Base-by-base conservation (phyloP, 2,329 filamentous ascomycete species). In the Parastagonospora nodorum region DNA sequence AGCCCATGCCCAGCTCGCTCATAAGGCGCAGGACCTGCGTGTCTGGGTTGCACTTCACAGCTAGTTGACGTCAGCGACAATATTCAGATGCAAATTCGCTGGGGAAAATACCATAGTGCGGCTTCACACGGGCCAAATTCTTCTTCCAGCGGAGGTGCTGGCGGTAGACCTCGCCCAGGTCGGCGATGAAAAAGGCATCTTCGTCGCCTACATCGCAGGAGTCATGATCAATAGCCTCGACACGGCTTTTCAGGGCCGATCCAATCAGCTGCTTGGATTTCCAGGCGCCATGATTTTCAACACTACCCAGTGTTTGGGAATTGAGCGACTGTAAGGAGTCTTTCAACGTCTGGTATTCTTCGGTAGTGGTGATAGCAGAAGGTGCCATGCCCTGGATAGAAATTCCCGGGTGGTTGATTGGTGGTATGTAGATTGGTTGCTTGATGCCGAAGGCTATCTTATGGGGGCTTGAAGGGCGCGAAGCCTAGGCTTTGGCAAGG, bases 1-100 rank as follows among this genome's bases (percentile, higher is more conserved):
- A 99, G 68, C 94, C 94, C 60, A 91, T 92, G 69, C 93, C 94
- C 60, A 99, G 84, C 63, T 86, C 87, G 57, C 90, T 86, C 68
- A 99, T 87, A 61, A 99, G 88, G 71, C 88, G 88, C 61, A 99
- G 83, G 58, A 99, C 88, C 77, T 90, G 87, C 42, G 88, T 85
- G 77, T 99, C 93, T 27, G 93, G 92, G 83, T 99, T 99, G 80
- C 94, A 99, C 80, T 99, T 99, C 81, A 99, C 93, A 64, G 93
- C 93, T 93, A 63, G 53, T 35, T 16, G 29, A 27, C 43, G 62
- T 75, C 49, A 76, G 70, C 42, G 24, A 28, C 29, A 42, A 11
- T 7, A 46, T 42, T 28, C 15, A 24, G n/a, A 7, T 6, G 11
- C 1, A 11, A 12, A 16, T 38, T 14, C 19, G 11, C 8, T 10